phyloP scores from a whole-genome alignment of 2,329 filamentous ascomycete species.

The Huntiella savannae region DNA sequence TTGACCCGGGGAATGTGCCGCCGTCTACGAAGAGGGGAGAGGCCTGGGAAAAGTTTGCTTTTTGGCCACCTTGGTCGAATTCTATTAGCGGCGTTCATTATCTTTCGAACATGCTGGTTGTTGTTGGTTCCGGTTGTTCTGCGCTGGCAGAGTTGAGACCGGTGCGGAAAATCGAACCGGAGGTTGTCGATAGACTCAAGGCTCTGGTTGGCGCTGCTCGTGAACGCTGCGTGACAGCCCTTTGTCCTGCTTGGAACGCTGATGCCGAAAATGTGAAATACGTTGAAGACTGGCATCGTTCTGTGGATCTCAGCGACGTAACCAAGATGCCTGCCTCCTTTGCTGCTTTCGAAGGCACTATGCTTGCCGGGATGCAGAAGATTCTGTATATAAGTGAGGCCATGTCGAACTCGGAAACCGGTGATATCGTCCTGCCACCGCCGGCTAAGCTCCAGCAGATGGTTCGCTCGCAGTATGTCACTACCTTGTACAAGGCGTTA shows the following conservation, averaged over 20 bases:
- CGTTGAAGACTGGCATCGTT: constrained; percentile 83
- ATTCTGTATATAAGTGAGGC: constrained; percentile 86
- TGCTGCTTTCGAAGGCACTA: constrained; percentile 61
- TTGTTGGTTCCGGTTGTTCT: constrained; percentile 72
- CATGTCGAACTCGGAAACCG: constrained; percentile 51
- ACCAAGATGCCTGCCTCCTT: constrained; percentile 84
- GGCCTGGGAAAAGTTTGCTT: constrained; percentile 81
- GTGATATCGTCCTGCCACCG: constrained; percentile 67
- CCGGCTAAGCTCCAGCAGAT: constrained; percentile 75
- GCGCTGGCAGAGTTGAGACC: constrained; percentile 65
- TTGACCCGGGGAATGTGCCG: constrained; percentile 61
- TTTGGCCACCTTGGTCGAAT: constrained; percentile 89
- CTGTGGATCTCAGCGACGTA: constrained; percentile 62
- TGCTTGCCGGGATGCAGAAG: constrained; percentile 79
- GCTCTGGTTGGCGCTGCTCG: constrained; percentile 57
- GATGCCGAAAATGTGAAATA: constrained; percentile 86
- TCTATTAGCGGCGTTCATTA: constrained; percentile 85
- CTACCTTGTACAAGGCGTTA: constrained; percentile 79
- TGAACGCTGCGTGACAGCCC: constrained; percentile 67
- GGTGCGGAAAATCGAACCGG: constrained; percentile 34
- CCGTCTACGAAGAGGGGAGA: constrained; percentile 64
- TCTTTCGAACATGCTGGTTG: constrained; percentile 57
- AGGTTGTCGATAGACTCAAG: constrained; percentile 53
- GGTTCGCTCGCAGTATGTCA: constrained; percentile 82
- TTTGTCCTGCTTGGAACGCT: constrained; percentile 80